A percentile compares a stretch with the other conserved stretches of the same genome.
phyloP scores from a whole-genome alignment of 805 yeast species.

The Debaryomyces castellii region DNA sequence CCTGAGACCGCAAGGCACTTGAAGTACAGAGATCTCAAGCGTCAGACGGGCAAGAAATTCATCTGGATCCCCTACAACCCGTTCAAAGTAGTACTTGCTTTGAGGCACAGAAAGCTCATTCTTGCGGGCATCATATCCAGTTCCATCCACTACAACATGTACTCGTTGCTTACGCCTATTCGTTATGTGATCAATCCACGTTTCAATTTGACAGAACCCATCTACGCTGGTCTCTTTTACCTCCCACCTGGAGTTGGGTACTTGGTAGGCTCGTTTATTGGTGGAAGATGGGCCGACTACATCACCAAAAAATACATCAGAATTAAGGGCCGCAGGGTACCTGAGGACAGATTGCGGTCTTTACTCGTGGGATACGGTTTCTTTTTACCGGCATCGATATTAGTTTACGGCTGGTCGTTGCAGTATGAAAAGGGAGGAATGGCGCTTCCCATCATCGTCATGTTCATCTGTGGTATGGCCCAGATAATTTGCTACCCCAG shows the following conservation, averaged over 20 bases:
- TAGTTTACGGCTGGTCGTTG: constrained; percentile 56
- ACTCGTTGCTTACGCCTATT: constrained; percentile 52
- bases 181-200: constrained; percentile 56
- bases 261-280: constrained; percentile 47
- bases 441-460: constrained; percentile 55
- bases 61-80: constrained; percentile 48
- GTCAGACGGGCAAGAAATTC: constrained; percentile 32
- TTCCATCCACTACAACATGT: constrained; percentile 50
- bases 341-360: constrained; percentile 72
- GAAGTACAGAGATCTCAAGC: constrained; percentile 16
- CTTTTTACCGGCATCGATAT: constrained; percentile 61
- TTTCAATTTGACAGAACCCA: constrained; percentile 46
- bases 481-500: constrained; percentile 52
- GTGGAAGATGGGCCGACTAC: constrained; percentile 54
- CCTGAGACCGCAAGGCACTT: constrained; percentile 46
- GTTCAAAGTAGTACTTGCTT: constrained; percentile 39
- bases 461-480: constrained; percentile 32
- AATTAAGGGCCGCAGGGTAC: constrained; percentile 48
- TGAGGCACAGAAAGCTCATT: constrained; percentile 42
- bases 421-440: constrained; percentile 63
- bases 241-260: constrained; percentile 60
- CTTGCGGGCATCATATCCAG: constrained; percentile 44
- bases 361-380: constrained; percentile 68
- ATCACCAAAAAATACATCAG: constrained; percentile 44
- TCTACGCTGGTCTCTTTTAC: constrained; percentile 53